Percentiles rank a stretch among this genome's conserved stretches.
These are phyloP conservation scores for Nannochloris sp. DNA, from an alignment of 139 green algal genomes.

Conservation along the genomic window DNA sequence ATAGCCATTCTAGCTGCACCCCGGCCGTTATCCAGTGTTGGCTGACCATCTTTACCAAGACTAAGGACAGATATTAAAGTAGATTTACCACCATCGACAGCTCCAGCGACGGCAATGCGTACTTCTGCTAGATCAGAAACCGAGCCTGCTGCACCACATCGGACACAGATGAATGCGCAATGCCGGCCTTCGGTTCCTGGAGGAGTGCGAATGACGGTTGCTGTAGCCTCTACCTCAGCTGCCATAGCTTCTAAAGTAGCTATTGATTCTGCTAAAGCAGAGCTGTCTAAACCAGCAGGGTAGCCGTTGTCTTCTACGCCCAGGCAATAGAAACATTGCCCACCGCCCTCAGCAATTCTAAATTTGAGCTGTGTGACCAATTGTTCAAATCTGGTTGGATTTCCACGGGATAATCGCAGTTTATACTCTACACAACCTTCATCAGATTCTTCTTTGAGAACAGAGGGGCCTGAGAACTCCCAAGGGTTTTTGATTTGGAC, in stretches of 20 bases:
- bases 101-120: slow-evolving; percentile 47
- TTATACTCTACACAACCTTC: slow-evolving; percentile 84
- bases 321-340: slow-evolving; percentile 76
- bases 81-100: slow-evolving; percentile 69
- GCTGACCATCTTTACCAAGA: slow-evolving; percentile 51
- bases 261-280: slow-evolving; percentile 54
- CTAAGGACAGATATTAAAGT: slow-evolving; percentile 74
- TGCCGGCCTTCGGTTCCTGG: slow-evolving; percentile 31
- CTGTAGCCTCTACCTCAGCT: slow-evolving; percentile 33
- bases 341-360: slow-evolving; percentile 68
- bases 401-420: slow-evolving; percentile 50
- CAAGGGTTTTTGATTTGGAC: slow-evolving; percentile 5
- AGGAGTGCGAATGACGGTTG: slow-evolving; percentile 25
- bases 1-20: slow-evolving; percentile 68
- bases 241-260: slow-evolving; percentile 61
- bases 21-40: slow-evolving; percentile 69
- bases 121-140: neutral
- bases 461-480: slow-evolving; percentile 29
- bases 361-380: slow-evolving; percentile 86
- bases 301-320: slow-evolving; percentile 83
- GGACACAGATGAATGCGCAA: slow-evolving; percentile 53
- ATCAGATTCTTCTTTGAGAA: slow-evolving; percentile 57
- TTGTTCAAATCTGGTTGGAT: slow-evolving; percentile 70
- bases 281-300: slow-evolving; percentile 48
- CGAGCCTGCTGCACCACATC: neutral